These are phyloP conservation scores for Metschnikowia chrysomelidarum DNA, from an alignment of 805 yeast genomes.

Conservation along the genomic window DNA sequence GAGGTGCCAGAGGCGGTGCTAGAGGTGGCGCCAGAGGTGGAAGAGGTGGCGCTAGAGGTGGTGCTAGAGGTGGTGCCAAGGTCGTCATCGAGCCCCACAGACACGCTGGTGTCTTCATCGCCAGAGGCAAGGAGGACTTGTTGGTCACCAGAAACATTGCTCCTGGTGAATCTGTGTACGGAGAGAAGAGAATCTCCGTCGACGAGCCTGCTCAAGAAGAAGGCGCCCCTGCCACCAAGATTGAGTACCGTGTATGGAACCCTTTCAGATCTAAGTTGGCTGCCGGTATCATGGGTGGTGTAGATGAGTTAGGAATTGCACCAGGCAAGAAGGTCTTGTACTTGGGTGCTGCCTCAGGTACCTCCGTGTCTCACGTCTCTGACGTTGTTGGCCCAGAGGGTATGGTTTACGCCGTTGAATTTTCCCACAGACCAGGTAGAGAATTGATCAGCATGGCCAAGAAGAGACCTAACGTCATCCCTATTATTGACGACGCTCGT, in stretches of 20 bases:
- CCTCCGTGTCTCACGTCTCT: slow-evolving; percentile 97
- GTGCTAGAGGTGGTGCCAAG: slow-evolving; percentile 90
- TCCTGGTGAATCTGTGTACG: slow-evolving; percentile 98
- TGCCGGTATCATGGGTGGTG: slow-evolving; percentile 99
- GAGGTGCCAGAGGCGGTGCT: slow-evolving; percentile 40
- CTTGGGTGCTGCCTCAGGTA: slow-evolving; percentile 99
- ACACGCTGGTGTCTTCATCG: slow-evolving; percentile 98
- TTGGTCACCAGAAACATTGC: slow-evolving; percentile 95
- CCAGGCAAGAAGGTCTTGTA: slow-evolving; percentile 98
- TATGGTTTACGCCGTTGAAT: slow-evolving; percentile 97
- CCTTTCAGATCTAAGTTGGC: slow-evolving; percentile 99
- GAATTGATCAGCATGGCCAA: slow-evolving; percentile 99
- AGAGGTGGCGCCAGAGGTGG: slow-evolving; percentile 56
- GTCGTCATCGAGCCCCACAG: slow-evolving; percentile 98
- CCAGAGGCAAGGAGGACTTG: slow-evolving; percentile 99
- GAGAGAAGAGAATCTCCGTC: slow-evolving; percentile 92
- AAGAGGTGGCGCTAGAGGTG: slow-evolving; percentile 73
- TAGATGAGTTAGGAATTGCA: slow-evolving; percentile 93
- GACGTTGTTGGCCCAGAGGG: slow-evolving; percentile 99
- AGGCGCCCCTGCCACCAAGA: slow-evolving; percentile 86
- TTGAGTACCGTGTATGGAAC: slow-evolving; percentile 99
- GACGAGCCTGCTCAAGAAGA: slow-evolving; percentile 92
- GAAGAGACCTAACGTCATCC: slow-evolving; percentile 99
- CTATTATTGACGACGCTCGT: slow-evolving; percentile 99
- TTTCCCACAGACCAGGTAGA: slow-evolving; percentile 99